Evolutionary conservation across 2,329 filamentous ascomycete species (phyloP).

Genomic region (Cladophialophora psammophila): DNA sequence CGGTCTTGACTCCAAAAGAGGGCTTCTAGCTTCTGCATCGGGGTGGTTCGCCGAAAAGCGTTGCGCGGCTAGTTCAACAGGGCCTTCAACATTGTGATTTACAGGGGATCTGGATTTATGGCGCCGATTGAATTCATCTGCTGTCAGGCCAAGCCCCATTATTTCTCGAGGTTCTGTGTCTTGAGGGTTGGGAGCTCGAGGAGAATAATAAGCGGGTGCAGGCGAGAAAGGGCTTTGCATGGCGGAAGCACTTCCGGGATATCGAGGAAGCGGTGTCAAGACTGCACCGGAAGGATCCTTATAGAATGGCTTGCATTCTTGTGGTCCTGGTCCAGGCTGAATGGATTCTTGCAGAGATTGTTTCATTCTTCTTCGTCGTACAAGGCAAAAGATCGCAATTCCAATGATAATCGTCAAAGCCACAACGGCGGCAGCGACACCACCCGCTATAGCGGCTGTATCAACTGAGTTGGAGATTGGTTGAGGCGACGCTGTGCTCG

Average conservation of each 20-base stretch:
- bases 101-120: slow-evolving; percentile 24
- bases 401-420: slow-evolving; percentile 17
- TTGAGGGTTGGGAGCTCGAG: slow-evolving; percentile 8
- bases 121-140: slow-evolving; percentile 30
- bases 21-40: slow-evolving; percentile 21
- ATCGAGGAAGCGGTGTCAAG: slow-evolving; percentile 21
- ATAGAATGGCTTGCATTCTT: slow-evolving; percentile 23
- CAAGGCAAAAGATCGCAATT: slow-evolving; percentile 14
- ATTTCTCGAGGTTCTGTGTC: slow-evolving; percentile 32
- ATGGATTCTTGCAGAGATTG: not conserved
- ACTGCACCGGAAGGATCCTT: slow-evolving; percentile 19
- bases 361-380: slow-evolving; percentile 24
- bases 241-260: slow-evolving; percentile 17
- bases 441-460: slow-evolving; percentile 25
- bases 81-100: slow-evolving; percentile 9
- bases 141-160: slow-evolving; percentile 29
- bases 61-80: slow-evolving; percentile 30
- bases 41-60: slow-evolving; percentile 22
- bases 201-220: slow-evolving; percentile 26
- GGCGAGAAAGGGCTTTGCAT: slow-evolving; percentile 17
- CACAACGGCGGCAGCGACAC: slow-evolving; percentile 21
- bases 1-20: slow-evolving; percentile 12
- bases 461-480: slow-evolving; percentile 10
- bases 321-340: not conserved
- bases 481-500: slow-evolving; percentile 5